Conservation (phyloP, 441 rosid species). For the Syzygium syzygioides region DNA sequence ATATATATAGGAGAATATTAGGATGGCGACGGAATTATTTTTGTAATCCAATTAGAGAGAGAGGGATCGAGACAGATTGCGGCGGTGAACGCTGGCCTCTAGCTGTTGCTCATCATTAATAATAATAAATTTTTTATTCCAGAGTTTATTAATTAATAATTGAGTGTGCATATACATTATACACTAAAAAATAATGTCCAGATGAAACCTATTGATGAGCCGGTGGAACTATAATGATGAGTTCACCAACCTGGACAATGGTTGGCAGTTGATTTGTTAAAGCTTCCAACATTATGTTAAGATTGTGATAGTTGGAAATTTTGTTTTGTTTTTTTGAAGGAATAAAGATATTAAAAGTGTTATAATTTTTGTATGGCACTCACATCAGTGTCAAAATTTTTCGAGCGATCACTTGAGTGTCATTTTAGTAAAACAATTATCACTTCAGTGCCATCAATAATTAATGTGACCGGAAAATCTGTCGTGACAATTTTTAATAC, state of each 20-base stretch:
- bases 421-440: not conserved
- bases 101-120: not conserved
- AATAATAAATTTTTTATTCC: not conserved
- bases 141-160: not conserved
- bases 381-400: not conserved
- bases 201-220: not conserved
- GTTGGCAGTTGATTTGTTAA: not conserved
- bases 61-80: not conserved
- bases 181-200: not conserved
- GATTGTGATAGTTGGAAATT: not conserved
- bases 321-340: not conserved
- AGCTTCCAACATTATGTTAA: not conserved
- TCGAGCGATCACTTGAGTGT: not conserved
- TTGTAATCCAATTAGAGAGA: not conserved
- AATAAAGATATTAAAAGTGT: not conserved
- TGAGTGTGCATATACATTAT: not conserved
- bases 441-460: too few relatives aligned
- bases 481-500: not conserved
- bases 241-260: not conserved
- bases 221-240: not conserved
- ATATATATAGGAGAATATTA: not conserved
- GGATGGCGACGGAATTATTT: not conserved
- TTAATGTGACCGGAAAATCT: not conserved
- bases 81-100: not conserved
- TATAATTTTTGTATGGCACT: rapidly evolving